Evolutionary conservation across 2,329 filamentous ascomycete species (phyloP).

Genomic region (Pseudogymnoascus verrucosus): DNA sequence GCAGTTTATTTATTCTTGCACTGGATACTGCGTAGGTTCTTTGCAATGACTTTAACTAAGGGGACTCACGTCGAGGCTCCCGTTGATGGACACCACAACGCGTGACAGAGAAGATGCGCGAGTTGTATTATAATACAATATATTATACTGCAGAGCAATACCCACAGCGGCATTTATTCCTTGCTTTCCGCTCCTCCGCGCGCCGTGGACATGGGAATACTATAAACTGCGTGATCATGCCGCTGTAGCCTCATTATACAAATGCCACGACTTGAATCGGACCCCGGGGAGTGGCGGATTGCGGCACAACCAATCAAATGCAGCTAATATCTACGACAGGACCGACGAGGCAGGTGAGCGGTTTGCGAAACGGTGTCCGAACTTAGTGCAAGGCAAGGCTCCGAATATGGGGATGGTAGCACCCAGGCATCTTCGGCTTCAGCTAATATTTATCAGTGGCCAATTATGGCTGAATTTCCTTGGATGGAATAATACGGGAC

Average conservation of each 20-base stretch:
- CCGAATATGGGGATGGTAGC: neutral
- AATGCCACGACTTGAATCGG: neutral
- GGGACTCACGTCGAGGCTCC: neutral
- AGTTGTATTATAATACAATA: neutral
- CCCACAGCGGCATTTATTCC: no score
- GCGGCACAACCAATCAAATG: neutral
- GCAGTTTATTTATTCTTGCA: neutral
- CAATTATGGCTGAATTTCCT: neutral
- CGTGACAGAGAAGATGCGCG: neutral
- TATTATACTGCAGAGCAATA: neutral
- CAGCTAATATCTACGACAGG: neutral
- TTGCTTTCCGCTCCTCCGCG: neutral
- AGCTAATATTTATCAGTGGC: conserved; percentile 1
- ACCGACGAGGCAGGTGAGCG: neutral
- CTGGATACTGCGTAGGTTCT: neutral
- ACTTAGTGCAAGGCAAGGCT: neutral
- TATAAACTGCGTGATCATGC: neutral
- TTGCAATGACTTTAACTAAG: neutral
- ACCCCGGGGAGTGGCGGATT: neutral
- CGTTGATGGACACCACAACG: neutral
- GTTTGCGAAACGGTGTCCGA: conserved; percentile 3
- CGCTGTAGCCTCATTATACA: neutral
- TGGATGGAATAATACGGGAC: neutral
- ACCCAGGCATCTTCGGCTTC: neutral
- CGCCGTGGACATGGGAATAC: neutral